These are phyloP conservation scores for Scleroderma citrinum DNA, from an alignment of 768 basidiomycete genomes.

Conservation along the genomic window DNA sequence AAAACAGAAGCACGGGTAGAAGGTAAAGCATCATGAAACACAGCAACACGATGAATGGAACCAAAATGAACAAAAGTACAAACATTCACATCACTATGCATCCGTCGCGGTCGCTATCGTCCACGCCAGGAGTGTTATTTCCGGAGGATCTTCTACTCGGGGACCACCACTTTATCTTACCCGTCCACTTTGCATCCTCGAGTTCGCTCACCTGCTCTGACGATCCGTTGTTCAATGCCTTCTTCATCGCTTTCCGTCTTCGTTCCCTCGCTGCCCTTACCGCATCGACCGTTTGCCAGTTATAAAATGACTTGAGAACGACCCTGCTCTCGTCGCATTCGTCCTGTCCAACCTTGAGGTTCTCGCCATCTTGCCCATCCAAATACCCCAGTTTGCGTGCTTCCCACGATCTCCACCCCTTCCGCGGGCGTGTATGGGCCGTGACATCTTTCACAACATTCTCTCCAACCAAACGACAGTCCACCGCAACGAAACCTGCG, in stretches of 20 bases:
- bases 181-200: constrained; percentile 18
- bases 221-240: constrained; percentile 34
- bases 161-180: constrained; percentile 29
- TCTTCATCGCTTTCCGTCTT: constrained; percentile 49
- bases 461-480: constrained; percentile 70
- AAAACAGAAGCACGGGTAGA: constrained; percentile 8
- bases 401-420: constrained; percentile 71
- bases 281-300: constrained; percentile 81
- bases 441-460: constrained; percentile 55
- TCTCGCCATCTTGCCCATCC: constrained; percentile 64
- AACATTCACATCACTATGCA: constrained; percentile 62
- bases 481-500: constrained; percentile 62
- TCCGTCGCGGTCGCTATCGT: constrained; percentile 46
- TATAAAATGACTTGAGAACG: constrained; percentile 79
- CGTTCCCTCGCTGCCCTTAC: constrained; percentile 64
- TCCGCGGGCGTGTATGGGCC: constrained; percentile 54
- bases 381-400: constrained; percentile 65
- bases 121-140: constrained; percentile 43
- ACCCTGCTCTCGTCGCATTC: constrained; percentile 73
- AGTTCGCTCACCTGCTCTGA: constrained; percentile 27
- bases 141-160: constrained; percentile 45
- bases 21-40: constrained; percentile 12
- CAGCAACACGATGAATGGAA: constrained; percentile 5
- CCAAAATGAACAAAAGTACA: constrained; percentile 17
- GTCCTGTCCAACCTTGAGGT: constrained; percentile 65